phyloP scores from a whole-genome alignment of 768 basidiomycete species.

The Suillus fuscotomentosus region DNA sequence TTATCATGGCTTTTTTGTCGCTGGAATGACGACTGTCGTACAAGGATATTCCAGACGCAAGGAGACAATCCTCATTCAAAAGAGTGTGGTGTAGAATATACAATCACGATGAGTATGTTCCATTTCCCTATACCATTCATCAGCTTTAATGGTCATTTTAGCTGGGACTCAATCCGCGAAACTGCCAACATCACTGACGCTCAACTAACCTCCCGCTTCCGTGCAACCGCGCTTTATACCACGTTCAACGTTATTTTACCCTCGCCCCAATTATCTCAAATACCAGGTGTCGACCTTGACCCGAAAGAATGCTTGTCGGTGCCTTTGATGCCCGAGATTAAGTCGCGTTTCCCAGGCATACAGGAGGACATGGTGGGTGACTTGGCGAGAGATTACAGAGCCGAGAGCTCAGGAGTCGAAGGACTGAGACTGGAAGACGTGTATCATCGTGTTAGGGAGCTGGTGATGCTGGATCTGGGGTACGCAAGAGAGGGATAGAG shows the following conservation, averaged over 20 bases:
- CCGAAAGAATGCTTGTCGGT: constrained; percentile 59
- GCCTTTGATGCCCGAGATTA: constrained; percentile 59
- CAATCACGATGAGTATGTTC: constrained; percentile 80
- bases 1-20: neutral
- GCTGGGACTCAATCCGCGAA: constrained; percentile 76
- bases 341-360: constrained; percentile 73
- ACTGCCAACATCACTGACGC: constrained; percentile 77
- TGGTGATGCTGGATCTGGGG: constrained; percentile 51
- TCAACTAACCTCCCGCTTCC: constrained; percentile 70
- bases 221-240: constrained; percentile 70
- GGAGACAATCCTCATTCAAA: constrained; percentile 66
- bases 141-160: constrained; percentile 26
- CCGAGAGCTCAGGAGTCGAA: constrained; percentile 58
- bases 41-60: constrained; percentile 68
- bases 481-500: constrained; percentile 29
- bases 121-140: neutral
- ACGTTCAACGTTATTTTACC: constrained; percentile 53
- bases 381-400: constrained; percentile 56
- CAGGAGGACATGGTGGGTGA: constrained; percentile 62
- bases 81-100: constrained; percentile 88
- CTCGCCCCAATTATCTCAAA: constrained; percentile 32
- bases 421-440: constrained; percentile 56
- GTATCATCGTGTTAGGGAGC: constrained; percentile 60
- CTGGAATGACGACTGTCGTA: neutral
- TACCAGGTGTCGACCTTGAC: constrained; percentile 49